Evolutionary conservation across 2,329 filamentous ascomycete species (phyloP).

Genomic region (Graphilbum fragrans): DNA sequence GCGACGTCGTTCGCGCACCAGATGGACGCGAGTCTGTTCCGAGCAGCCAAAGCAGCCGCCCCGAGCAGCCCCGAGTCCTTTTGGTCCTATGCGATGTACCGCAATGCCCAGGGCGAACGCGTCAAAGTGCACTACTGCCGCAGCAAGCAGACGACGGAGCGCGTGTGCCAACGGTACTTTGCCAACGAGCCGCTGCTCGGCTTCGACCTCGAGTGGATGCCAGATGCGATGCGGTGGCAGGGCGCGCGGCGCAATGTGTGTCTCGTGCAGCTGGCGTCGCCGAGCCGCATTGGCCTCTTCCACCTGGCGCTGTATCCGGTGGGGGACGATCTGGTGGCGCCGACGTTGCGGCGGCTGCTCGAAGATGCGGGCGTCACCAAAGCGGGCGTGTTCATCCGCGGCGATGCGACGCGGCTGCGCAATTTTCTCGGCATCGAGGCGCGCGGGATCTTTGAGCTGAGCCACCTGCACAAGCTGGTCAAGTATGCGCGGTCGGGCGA

Average conservation of each 20-base stretch:
- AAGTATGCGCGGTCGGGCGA: conserved; percentile 45
- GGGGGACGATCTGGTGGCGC: conserved; percentile 50
- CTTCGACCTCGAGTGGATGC: conserved; percentile 80
- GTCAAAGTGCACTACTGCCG: conserved; percentile 70
- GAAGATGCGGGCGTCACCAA: conserved; percentile 61
- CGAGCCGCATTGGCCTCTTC: conserved; percentile 66
- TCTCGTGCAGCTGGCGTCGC: conserved; percentile 70
- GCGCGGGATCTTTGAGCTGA: conserved; percentile 65
- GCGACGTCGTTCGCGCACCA: conserved; percentile 29
- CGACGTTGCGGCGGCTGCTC: conserved; percentile 58
- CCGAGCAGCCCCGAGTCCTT: conserved; percentile 37
- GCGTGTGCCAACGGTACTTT: conserved; percentile 53
- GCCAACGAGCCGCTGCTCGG: conserved; percentile 59
- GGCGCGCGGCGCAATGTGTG: conserved; percentile 59
- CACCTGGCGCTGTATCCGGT: conserved; percentile 57
- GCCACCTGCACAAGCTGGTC: conserved; percentile 68
- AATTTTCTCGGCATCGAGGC: conserved; percentile 54
- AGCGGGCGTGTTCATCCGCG: conserved; percentile 63
- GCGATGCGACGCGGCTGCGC: conserved; percentile 55
- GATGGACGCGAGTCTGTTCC: conserved; percentile 32
- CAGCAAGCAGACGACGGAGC: conserved; percentile 53
- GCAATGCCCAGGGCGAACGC: conserved; percentile 26
- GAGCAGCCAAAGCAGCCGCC: conserved; percentile 32
- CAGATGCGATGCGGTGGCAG: conserved; percentile 30
- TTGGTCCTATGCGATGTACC: conserved; percentile 61